Percentiles rank a stretch among this genome's conserved stretches.
Conservation (phyloP, 2,329 filamentous ascomycete species). For the Xylaria sp. region DNA sequence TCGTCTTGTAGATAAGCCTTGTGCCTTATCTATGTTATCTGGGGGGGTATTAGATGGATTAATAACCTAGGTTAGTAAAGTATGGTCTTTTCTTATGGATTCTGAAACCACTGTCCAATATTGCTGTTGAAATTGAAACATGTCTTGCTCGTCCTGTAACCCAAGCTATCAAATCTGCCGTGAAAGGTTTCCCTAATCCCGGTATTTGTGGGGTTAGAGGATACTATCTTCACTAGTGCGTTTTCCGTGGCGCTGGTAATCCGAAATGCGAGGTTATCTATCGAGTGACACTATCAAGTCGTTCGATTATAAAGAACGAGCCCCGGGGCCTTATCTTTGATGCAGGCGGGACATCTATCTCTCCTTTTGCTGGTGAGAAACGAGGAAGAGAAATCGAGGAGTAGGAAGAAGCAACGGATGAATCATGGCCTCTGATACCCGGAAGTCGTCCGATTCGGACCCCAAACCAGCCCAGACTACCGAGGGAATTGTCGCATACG, state of each 20-base stretch:
- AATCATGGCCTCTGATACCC: constrained; percentile 16
- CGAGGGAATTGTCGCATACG: constrained; percentile 27
- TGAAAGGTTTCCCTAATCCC: background rate
- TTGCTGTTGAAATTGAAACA: too few species aligned
- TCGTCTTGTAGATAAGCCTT: background rate
- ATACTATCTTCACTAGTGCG: background rate
- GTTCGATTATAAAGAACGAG: background rate
- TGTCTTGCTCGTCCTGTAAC: too few species aligned
- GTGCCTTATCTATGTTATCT: background rate
- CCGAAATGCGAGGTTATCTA: constrained; percentile 1
- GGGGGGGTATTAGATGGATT: background rate
- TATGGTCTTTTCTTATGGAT: background rate
- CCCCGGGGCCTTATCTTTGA: background rate
- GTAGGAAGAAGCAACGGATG: background rate
- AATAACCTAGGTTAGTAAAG: too few species aligned
- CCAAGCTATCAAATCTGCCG: background rate
- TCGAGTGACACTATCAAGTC: background rate
- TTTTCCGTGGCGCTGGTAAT: background rate
- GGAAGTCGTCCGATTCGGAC: constrained; percentile 41
- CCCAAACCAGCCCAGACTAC: constrained; percentile 14
- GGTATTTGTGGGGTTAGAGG: constrained; percentile 4
- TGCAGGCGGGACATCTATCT: background rate
- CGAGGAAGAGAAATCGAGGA: background rate
- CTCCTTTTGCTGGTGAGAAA: background rate
- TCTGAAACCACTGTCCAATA: too few species aligned